A percentile compares a stretch with the other conserved stretches of the same genome.
Evolutionary conservation across 495 filamentous ascomycete species (phyloP).

Genomic region (Xanthoparmelia taractica): DNA sequence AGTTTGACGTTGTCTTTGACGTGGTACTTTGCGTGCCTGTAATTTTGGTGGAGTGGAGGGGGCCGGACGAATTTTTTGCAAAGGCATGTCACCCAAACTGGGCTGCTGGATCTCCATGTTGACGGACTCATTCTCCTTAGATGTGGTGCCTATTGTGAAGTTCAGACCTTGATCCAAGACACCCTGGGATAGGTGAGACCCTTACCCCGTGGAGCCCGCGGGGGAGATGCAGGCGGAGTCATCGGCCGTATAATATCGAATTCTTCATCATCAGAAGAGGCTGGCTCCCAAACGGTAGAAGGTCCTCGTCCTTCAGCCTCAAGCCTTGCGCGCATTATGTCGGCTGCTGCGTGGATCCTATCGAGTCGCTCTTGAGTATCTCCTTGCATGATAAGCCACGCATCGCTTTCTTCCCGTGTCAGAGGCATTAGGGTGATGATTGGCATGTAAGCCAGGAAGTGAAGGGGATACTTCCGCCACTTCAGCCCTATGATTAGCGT

Average conservation of each 20-base stretch:
- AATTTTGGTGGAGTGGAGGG: not conserved
- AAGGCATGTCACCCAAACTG: slow-evolving; percentile 4
- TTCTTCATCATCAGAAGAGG: slow-evolving; percentile 7
- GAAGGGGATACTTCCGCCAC: not conserved
- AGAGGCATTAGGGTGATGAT: not conserved
- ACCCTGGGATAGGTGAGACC: slow-evolving; percentile 1
- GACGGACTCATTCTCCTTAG: slow-evolving; percentile 4
- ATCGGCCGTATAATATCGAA: slow-evolving; percentile 3
- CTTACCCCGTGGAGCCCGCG: slow-evolving; percentile 1
- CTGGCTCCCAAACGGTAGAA: slow-evolving; percentile 6
- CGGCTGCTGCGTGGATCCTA: slow-evolving; percentile 6
- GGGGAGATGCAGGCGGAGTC: slow-evolving; percentile 2
- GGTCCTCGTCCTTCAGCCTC: slow-evolving; percentile 7
- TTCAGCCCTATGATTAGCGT: slow-evolving; percentile 7
- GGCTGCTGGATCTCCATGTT: slow-evolving; percentile 6
- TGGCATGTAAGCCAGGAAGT: slow-evolving; percentile 3
- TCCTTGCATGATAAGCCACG: slow-evolving; percentile 5
- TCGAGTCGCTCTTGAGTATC: slow-evolving; percentile 2
- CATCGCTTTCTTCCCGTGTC: slow-evolving; percentile 5
- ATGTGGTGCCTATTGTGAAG: not conserved
- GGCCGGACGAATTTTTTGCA: slow-evolving; percentile 2
- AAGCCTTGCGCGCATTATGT: slow-evolving; percentile 4
- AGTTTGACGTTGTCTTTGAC: slow-evolving; percentile 4
- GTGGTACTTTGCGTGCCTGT: slow-evolving; percentile 5
- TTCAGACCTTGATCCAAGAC: slow-evolving; percentile 2